Percentiles rank a stretch among this genome's conserved stretches.
Evolutionary conservation across 2,329 filamentous ascomycete genomes (phyloP).

Genomic region (Rhynchosporium agropyri): DNA sequence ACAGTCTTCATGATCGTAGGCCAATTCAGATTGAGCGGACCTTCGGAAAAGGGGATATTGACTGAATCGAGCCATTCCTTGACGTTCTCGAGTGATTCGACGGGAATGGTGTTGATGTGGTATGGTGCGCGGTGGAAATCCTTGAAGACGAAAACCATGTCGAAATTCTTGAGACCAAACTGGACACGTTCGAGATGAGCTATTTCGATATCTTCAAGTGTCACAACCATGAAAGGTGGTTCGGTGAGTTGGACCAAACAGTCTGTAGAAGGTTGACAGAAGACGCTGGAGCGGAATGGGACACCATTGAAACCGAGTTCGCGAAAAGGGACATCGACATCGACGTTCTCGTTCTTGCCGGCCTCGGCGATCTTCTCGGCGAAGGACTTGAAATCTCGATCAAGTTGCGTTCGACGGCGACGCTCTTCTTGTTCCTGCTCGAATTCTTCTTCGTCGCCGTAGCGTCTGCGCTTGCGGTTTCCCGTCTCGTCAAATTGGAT

Average conservation of each 20-base stretch:
- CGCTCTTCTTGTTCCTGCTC: conserved; percentile 98
- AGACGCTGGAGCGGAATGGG: conserved; percentile 91
- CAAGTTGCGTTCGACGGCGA: conserved; percentile 84
- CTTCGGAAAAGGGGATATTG: conserved; percentile 92
- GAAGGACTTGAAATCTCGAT: conserved; percentile 94
- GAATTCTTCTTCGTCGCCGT: conserved; percentile 97
- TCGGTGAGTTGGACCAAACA: conserved; percentile 96
- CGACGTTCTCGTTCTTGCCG: conserved; percentile 84
- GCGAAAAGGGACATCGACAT: conserved; percentile 95
- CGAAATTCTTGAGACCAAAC: conserved; percentile 98
- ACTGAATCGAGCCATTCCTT: conserved; percentile 98
- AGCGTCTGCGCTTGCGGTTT: conserved; percentile 94
- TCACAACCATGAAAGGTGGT: conserved; percentile 94
- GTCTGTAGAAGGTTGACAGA: conserved; percentile 94
- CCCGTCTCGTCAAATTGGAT: conserved; percentile 99
- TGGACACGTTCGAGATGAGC: conserved; percentile 94
- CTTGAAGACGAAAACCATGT: conserved; percentile 97
- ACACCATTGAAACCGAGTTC: conserved; percentile 97
- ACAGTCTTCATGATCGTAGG: conserved; percentile 99
- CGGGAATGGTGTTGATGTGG: conserved; percentile 97
- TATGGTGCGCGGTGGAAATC: conserved; percentile 89
- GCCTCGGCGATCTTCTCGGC: conserved; percentile 98
- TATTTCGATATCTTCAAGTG: conserved; percentile 92
- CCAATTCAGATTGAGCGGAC: conserved; percentile 97
- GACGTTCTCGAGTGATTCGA: conserved; percentile 90